phyloP scores from a whole-genome alignment of 2,329 filamentous ascomycete species.

The Penicillium sp. region DNA sequence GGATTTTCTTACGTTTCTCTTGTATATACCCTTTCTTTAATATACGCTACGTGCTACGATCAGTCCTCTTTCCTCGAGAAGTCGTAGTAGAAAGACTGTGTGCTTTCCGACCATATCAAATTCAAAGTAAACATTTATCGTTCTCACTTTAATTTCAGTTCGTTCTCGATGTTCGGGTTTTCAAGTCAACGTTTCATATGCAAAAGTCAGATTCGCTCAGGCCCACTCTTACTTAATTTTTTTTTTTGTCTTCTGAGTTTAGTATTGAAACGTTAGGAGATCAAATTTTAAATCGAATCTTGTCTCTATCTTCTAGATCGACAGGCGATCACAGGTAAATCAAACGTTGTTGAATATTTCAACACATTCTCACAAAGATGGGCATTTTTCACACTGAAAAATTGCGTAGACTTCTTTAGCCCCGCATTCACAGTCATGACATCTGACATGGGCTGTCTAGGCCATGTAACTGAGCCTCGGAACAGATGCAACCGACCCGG shows the following conservation, averaged over 20 bases:
- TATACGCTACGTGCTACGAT: conserved; percentile 14
- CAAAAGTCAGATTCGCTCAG: too few species aligned
- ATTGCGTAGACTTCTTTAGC: background rate
- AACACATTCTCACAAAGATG: too few species aligned
- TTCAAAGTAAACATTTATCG: background rate
- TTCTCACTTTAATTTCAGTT: background rate
- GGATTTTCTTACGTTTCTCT: background rate
- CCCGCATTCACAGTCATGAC: background rate
- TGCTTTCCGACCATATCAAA: too few species aligned
- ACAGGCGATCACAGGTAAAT: background rate
- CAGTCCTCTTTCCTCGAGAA: background rate
- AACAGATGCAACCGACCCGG: background rate
- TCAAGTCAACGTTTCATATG: background rate
- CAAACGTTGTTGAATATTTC: background rate
- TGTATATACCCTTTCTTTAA: conserved; percentile 20
- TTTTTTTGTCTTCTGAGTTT: background rate
- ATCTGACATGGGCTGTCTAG: background rate
- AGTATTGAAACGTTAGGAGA: background rate
- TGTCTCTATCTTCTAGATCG: background rate
- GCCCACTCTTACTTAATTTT: background rate
- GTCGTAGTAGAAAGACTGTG: too few species aligned
- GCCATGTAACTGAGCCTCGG: background rate
- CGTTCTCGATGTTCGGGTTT: background rate
- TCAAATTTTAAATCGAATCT: background rate
- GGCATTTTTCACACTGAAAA: background rate